phyloP scores from a whole-genome alignment of 129 eudicot genomes.

The Oenanthe sinensis region DNA sequence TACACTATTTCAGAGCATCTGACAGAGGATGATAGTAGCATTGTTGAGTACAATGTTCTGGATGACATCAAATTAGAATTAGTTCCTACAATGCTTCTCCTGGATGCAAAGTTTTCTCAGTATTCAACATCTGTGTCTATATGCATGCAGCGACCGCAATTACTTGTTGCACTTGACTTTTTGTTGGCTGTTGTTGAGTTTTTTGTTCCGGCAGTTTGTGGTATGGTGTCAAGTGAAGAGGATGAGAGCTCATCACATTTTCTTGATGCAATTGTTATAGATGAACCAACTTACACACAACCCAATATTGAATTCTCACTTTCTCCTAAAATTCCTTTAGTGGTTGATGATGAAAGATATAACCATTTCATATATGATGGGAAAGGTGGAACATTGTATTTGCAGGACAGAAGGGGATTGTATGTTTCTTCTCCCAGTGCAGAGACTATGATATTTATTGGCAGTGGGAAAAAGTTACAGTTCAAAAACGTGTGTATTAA shows the following conservation, averaged over 20 bases:
- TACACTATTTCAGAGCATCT: constrained; percentile 27
- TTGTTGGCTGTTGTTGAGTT: constrained; percentile 85
- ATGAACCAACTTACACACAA: constrained; percentile 47
- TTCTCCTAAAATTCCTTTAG: constrained; percentile 80
- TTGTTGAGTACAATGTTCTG: constrained; percentile 16
- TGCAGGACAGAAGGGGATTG: constrained; percentile 60
- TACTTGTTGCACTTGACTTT: constrained; percentile 98
- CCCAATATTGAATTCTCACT: constrained; percentile 49
- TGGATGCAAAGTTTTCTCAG: constrained; percentile 68
- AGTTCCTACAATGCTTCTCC: constrained; percentile 75
- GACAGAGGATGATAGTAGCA: constrained; percentile 22
- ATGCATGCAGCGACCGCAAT: constrained; percentile 82
- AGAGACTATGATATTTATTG: constrained; percentile 66
- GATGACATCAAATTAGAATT: constrained; percentile 26
- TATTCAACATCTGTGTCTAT: constrained; percentile 48
- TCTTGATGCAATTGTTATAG: constrained; percentile 62
- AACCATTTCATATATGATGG: constrained; percentile 84
- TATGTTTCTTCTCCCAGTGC: constrained; percentile 43
- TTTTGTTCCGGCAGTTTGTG: constrained; percentile 83
- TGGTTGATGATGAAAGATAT: constrained; percentile 76
- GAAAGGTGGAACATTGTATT: constrained; percentile 63
- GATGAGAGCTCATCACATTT: constrained; percentile 44
- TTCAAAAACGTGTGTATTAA: constrained; percentile 71
- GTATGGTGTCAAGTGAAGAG: constrained; percentile 57
- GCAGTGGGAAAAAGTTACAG: constrained; percentile 65